phyloP scores from a whole-genome alignment of 2,329 filamentous ascomycete species.

The Rhinocladiella similis region DNA sequence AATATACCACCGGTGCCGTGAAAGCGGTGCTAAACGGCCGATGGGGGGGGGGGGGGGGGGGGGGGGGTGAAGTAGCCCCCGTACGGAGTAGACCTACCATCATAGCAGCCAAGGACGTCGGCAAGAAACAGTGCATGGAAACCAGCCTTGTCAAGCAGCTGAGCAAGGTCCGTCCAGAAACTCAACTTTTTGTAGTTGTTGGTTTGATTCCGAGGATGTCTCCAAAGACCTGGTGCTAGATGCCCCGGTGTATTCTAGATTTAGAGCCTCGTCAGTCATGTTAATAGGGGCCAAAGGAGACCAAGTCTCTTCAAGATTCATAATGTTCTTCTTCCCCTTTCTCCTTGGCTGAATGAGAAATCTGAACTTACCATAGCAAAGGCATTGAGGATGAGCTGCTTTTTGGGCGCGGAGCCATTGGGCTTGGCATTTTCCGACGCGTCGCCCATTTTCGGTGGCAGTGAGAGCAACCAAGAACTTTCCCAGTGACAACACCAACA shows the following conservation, averaged over 20 bases:
- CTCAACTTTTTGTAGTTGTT: conserved; percentile 43
- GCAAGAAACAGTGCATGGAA: conserved; percentile 55
- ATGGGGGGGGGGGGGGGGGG: too few species aligned
- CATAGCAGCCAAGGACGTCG: conserved; percentile 40
- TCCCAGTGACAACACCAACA: too few species aligned
- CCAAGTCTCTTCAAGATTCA: too few species aligned
- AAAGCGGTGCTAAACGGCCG: neutral
- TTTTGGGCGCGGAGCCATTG: conserved; percentile 20
- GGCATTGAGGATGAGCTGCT: conserved; percentile 49
- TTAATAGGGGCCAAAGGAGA: too few species aligned
- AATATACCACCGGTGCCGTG: neutral
- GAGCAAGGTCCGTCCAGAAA: conserved; percentile 50
- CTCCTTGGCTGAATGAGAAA: too few species aligned
- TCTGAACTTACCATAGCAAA: conserved; percentile 41
- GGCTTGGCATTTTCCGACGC: neutral
- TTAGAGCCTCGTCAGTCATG: too few species aligned
- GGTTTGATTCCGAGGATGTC: conserved; percentile 38
- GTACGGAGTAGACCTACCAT: conserved; percentile 5
- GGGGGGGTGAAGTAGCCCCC: too few species aligned
- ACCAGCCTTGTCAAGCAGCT: conserved; percentile 49
- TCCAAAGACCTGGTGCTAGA: conserved; percentile 45
- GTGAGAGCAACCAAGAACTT: too few species aligned
- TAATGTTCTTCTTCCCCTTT: too few species aligned
- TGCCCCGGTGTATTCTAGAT: conserved; percentile 43
- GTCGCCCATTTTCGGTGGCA: conserved; percentile 1